Percentiles rank a stretch among this genome's conserved stretches.
Evolutionary conservation across 768 basidiomycete species (phyloP).

Genomic region (Inosperma sp.): DNA sequence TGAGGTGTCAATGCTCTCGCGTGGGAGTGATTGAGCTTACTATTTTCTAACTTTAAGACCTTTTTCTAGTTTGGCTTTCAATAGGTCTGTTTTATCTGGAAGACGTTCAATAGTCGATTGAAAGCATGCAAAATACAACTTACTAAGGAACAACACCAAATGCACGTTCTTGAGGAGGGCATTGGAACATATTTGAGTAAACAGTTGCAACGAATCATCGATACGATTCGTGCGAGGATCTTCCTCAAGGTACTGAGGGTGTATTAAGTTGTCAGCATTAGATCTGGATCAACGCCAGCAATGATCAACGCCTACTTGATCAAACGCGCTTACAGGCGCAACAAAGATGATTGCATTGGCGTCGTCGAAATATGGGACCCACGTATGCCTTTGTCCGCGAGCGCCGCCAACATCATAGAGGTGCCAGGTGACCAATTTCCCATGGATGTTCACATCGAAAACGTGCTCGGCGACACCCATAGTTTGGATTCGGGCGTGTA

Average conservation of each 20-base stretch:
- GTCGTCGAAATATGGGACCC: slow-evolving; percentile 76
- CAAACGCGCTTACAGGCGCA: slow-evolving; percentile 74
- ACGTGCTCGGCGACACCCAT: slow-evolving; percentile 85
- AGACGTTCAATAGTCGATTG: slow-evolving; percentile 10
- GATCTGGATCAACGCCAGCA: not conserved
- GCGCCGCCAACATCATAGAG: slow-evolving; percentile 71
- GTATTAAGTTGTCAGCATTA: slow-evolving; percentile 5
- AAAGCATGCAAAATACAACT: slow-evolving; percentile 20
- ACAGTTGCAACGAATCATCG: slow-evolving; percentile 84
- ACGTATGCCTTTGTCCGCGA: slow-evolving; percentile 67
- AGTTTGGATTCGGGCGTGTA: slow-evolving; percentile 86
- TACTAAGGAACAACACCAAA: slow-evolving; percentile 55
- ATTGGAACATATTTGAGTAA: slow-evolving; percentile 82
- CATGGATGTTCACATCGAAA: slow-evolving; percentile 77
- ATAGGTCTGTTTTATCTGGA: slow-evolving; percentile 73
- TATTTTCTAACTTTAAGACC: slow-evolving; percentile 76
- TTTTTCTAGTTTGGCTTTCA: slow-evolving; percentile 64
- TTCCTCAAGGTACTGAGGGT: slow-evolving; percentile 72
- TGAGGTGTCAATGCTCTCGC: slow-evolving; percentile 6
- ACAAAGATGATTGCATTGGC: slow-evolving; percentile 80
- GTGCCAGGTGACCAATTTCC: slow-evolving; percentile 71
- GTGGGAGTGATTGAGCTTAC: slow-evolving; percentile 36
- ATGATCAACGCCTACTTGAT: slow-evolving; percentile 45
- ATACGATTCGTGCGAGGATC: slow-evolving; percentile 82
- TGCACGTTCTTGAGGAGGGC: slow-evolving; percentile 68